Base-by-base conservation (phyloP, 345 rosid species). In the Psidium friedrichsthalianum region DNA sequence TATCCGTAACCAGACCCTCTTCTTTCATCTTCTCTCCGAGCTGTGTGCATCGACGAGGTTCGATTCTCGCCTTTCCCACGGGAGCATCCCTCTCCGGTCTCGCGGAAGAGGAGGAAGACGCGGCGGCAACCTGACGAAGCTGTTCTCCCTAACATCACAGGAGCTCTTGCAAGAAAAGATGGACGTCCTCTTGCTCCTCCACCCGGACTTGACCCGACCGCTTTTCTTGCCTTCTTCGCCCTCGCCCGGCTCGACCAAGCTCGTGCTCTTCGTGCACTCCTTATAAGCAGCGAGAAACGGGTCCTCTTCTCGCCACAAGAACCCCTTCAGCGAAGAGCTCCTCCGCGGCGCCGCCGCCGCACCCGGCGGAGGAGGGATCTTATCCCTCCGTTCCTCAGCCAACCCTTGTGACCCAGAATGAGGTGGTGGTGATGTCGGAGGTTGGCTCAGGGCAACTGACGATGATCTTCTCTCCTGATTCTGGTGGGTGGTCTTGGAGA, bases 281-380 rank as follows among this genome's bases (percentile, higher is more conserved):
- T 92, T 93, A 82, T 89, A 93, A 53, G 97, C 97, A 12, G 88
- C 92, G 29, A 93, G 88, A 81, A 94, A 94, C 40, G 97, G 97
- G 86, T 94, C 96, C 40, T 91, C 89, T 40, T 86, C 88, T 92
- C 86, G 89, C 90, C 90, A 84, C 83, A 88, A 82, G 16, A 89
- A 82, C 20, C 90, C 92, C 91, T 88, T 93, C 9, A 82, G 15
- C 6, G 96, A 92, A 25, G 27, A 29, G 83, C 90, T 91, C 82
- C 93, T 87, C 20, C 52, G 74, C 0, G 87, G 88, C 82, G 85
- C 90, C 88, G 87, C 87, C 16, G 85, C 82, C 47, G 80, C 42
- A 22, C 86, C 74, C 5, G 86, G 86, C 3, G 86, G 86, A n/a
- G 85, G 84, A 32, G 89, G 89, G 88, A 86, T 83, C 80, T 78